Conservation (phyloP, 2,329 filamentous ascomycete genomes). For the Paraphoma chrysanthemicola region DNA sequence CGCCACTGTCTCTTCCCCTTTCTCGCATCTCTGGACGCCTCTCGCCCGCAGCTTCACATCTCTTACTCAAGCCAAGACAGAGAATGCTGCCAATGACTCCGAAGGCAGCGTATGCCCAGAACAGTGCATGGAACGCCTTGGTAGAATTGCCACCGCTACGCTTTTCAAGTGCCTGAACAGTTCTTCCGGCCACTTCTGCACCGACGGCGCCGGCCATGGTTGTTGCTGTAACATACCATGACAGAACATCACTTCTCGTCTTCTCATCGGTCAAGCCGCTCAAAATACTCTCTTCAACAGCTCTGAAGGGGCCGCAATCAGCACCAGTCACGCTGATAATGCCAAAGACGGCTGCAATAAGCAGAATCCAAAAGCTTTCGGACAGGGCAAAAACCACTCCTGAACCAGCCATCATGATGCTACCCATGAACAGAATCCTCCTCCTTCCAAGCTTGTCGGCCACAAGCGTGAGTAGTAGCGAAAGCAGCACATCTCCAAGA, state of each 20-base stretch:
- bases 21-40: constrained; percentile 35
- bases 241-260: constrained; percentile 46
- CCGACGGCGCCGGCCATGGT: constrained; percentile 46
- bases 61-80: constrained; percentile 47
- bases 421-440: constrained; percentile 43
- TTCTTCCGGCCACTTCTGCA: constrained; percentile 46
- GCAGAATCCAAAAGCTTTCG: constrained; percentile 47
- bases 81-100: constrained; percentile 49
- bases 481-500: constrained; percentile 47
- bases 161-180: constrained; percentile 48
- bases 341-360: constrained; percentile 47
- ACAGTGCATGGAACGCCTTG: constrained; percentile 50
- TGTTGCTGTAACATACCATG: constrained; percentile 49
- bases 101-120: constrained; percentile 53
- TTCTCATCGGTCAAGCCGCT: constrained; percentile 45
- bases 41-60: constrained; percentile 49
- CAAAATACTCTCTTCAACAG: constrained; percentile 46
- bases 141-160: constrained; percentile 43
- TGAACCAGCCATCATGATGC: constrained; percentile 45
- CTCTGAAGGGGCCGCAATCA: constrained; percentile 45
- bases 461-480: constrained; percentile 47
- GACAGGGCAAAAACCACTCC: constrained; percentile 45
- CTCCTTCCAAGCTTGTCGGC: constrained; percentile 47
- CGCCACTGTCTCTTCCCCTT: constrained; percentile 16
- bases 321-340: constrained; percentile 47